A percentile compares a stretch with the other conserved stretches of the same genome.
These are phyloP conservation scores for Pittosporum tobira DNA, from an alignment of 129 eudicot genomes.

Conservation along the genomic window DNA sequence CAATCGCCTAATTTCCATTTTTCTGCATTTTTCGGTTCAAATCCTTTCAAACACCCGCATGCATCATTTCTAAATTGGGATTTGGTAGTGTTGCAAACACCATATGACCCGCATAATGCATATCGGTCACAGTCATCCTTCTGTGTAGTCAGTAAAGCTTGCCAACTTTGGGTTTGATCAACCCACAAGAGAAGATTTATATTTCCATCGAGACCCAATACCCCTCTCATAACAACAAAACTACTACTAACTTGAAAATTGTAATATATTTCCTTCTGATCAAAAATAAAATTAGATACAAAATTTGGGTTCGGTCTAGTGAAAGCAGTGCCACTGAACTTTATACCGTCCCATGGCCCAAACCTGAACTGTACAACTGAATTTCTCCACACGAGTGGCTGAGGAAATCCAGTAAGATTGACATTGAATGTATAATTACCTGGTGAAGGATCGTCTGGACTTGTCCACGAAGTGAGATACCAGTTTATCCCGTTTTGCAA, in stretches of 20 bases:
- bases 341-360: slow-evolving; percentile 6
- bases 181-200: not conserved
- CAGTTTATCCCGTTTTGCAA: not conserved
- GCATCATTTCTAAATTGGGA: no score
- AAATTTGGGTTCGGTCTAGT: not conserved
- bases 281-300: not conserved
- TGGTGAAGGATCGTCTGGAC: slow-evolving; percentile 4
- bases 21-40: not conserved
- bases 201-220: not conserved
- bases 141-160: not conserved
- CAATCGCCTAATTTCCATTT: not conserved
- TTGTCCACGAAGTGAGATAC: slow-evolving; percentile 9
- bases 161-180: slow-evolving; percentile 2
- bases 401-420: not conserved
- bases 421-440: not conserved
- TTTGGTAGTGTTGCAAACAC: not conserved
- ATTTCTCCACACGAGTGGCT: not conserved
- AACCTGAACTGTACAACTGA: slow-evolving; percentile 2
- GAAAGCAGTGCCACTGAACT: slow-evolving; percentile 1
- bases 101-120: not conserved
- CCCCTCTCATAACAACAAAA: not conserved
- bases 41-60: slow-evolving; percentile 6
- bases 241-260: not conserved
- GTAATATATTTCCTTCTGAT: slow-evolving; percentile 1
- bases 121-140: not conserved